Evolutionary conservation across 2,329 filamentous ascomycete species (phyloP).

Genomic region (Colletotrichum tropicale): DNA sequence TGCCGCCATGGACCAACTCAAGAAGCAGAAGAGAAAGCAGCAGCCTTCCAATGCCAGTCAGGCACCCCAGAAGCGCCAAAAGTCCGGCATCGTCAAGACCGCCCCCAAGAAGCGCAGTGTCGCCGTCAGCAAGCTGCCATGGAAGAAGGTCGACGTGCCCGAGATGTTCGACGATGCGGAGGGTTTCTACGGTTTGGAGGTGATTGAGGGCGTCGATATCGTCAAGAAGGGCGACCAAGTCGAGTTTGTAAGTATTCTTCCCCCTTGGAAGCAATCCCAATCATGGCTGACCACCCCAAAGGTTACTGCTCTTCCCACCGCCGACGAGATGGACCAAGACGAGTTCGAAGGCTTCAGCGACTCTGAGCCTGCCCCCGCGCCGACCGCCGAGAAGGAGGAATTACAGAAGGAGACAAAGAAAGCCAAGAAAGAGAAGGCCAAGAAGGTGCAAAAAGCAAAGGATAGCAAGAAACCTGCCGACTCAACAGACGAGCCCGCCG

Average conservation of each 20-base stretch:
- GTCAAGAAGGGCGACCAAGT: constrained; percentile 66
- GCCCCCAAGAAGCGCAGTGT: constrained; percentile 41
- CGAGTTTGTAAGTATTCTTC: constrained; percentile 52
- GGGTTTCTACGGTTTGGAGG: constrained; percentile 90
- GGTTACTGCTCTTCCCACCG: neutral
- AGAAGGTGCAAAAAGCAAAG: constrained; percentile 32
- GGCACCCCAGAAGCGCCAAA: constrained; percentile 20
- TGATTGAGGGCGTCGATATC: constrained; percentile 91
- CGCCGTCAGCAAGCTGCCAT: constrained; percentile 54
- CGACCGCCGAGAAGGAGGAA: constrained; percentile 26
- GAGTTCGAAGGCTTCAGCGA: constrained; percentile 73
- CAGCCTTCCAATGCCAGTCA: neutral
- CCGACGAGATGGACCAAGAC: constrained; percentile 36
- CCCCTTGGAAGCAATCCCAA: rapidly evolving
- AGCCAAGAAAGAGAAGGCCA: constrained; percentile 28
- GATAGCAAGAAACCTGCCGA: constrained; percentile 16
- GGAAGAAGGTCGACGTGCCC: constrained; percentile 68
- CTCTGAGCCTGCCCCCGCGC: constrained; percentile 33
- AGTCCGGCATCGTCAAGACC: neutral
- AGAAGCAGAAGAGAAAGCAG: constrained; percentile 21
- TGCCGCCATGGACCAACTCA: constrained; percentile 6
- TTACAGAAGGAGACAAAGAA: constrained; percentile 31
- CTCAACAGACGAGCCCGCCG: neutral
- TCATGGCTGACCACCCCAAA: neutral
- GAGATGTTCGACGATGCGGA: constrained; percentile 88